Evolutionary conservation across 2,329 filamentous ascomycete species (phyloP).

Genomic region (Aspergillus novofumigatus): DNA sequence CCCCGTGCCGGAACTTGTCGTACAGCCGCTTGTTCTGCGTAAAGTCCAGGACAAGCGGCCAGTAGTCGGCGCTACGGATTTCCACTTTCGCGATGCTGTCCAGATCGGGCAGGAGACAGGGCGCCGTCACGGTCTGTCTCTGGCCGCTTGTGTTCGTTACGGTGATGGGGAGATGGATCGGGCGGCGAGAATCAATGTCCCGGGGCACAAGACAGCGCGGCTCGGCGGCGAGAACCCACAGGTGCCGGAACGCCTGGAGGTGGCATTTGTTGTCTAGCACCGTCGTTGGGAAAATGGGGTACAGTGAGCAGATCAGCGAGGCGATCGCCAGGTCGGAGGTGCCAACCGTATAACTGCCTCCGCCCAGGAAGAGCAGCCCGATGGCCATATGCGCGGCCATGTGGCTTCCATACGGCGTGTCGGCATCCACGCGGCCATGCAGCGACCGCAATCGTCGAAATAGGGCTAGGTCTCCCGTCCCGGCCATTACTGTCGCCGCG

Average conservation of each 20-base stretch:
- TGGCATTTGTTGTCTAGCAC: constrained; percentile 94
- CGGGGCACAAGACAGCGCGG: constrained; percentile 82
- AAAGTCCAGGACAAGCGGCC: constrained; percentile 78
- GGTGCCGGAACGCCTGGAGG: constrained; percentile 91
- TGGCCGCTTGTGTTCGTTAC: constrained; percentile 54
- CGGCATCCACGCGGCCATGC: constrained; percentile 78
- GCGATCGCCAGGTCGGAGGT: constrained; percentile 84
- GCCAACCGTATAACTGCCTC: constrained; percentile 86
- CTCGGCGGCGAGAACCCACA: constrained; percentile 93
- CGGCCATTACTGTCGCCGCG: constrained; percentile 87
- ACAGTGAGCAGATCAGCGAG: constrained; percentile 83
- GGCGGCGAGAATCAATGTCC: constrained; percentile 77
- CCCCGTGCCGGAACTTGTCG: constrained; percentile 57
- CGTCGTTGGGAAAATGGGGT: constrained; percentile 82
- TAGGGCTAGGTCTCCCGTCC: constrained; percentile 81
- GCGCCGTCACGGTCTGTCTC: constrained; percentile 42
- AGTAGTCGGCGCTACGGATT: constrained; percentile 58
- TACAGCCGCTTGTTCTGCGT: constrained; percentile 57
- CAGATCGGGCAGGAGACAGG: constrained; percentile 53
- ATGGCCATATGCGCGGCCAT: constrained; percentile 89
- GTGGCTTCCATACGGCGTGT: constrained; percentile 89
- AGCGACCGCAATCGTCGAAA: constrained; percentile 81
- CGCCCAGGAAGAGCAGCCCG: constrained; percentile 84
- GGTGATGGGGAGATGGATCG: constrained; percentile 68
- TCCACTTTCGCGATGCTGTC: constrained; percentile 35